Evolutionary conservation across 2,329 filamentous ascomycete genomes (phyloP).

Genomic region (Xylariaceae sp.): DNA sequence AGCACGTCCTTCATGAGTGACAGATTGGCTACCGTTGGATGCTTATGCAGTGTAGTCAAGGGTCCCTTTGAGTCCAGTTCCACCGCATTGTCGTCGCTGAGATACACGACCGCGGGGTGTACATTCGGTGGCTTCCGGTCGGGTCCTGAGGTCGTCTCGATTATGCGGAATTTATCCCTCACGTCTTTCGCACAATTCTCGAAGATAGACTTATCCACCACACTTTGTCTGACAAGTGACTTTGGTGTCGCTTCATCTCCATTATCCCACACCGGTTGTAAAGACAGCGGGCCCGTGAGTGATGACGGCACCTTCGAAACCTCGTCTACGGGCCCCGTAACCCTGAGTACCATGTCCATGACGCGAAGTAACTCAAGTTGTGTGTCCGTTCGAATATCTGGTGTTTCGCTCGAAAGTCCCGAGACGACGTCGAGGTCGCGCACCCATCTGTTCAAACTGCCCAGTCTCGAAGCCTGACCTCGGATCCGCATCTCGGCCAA

Average conservation of each 20-base stretch:
- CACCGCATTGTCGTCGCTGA: conserved; percentile 55
- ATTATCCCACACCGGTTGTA: conserved; percentile 60
- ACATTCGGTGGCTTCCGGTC: conserved; percentile 65
- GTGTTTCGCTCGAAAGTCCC: conserved; percentile 55
- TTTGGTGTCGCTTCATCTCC: conserved; percentile 35
- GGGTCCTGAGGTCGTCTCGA: conserved; percentile 58
- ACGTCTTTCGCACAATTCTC: conserved; percentile 34
- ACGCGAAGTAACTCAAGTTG: conserved; percentile 57
- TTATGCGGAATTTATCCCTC: conserved; percentile 46
- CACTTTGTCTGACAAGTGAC: conserved; percentile 50
- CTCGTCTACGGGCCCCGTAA: conserved; percentile 58
- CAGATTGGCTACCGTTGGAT: conserved; percentile 60
- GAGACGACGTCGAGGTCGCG: conserved; percentile 67
- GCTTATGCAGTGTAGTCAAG: conserved; percentile 51
- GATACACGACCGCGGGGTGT: conserved; percentile 62
- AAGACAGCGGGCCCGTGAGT: conserved; percentile 46
- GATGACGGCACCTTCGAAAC: conserved; percentile 32
- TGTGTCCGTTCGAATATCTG: conserved; percentile 39
- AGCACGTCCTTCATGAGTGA: conserved; percentile 58
- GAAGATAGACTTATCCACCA: conserved; percentile 55
- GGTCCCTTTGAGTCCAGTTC: conserved; percentile 42
- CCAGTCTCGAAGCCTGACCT: conserved; percentile 61
- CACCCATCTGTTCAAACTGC: conserved; percentile 68
- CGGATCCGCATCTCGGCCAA: conserved; percentile 68
- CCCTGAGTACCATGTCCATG: conserved; percentile 60